Evolutionary conservation across 352 stramenopile genomes (phyloP), one percentile per base, ranked within the genome.

Genomic region (Poterioochromonas sp.): DNA sequence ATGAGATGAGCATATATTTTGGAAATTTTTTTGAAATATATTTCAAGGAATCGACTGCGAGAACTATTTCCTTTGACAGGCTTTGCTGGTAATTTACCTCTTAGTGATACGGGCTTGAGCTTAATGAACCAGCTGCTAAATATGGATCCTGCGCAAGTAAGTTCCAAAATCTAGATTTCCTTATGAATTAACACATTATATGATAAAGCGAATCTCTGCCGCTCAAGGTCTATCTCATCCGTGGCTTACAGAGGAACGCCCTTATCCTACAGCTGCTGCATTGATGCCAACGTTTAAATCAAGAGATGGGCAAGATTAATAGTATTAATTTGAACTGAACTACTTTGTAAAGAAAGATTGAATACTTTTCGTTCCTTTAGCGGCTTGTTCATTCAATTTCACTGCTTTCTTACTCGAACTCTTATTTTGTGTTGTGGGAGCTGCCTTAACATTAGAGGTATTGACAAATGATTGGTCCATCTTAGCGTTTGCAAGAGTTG

Each of bases 101-200:
- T 79, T 1, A 62, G 20, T 62, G 53, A 70, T 34, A 26, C 12
- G 0, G 73, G 73, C 5, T 62, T 79, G 1, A 88, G 94, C 76
- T 82, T 97, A 65, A 82, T 97, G 39, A 82, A 88, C 70, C 79
- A 88, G 68, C 92, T 97, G 84, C 83, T 97, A 34, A 86, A 91
- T 29, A 83, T 94, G 80, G 90, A 96, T 80, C 91, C 90, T 26
- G 11, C 12, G 20, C 22, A 58, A 37, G 65, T 76, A 58, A 58
- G 47, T 58, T 12, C 29, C 20, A 20, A 5, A n/a, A 39, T 8
- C 18, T 12, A n/a, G 47, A 73, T 15, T 34, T n/a, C 40, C 29
- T 51, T 26, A 11, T 51, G 37, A 15, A 12, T 51, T 47, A 5
- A 41, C 20, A 5, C 15, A 51, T 34, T 34, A n/a, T n/a, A 12